Conservation (phyloP, 2,329 filamentous ascomycete genomes). For the Colletotrichum nymphaeae region DNA sequence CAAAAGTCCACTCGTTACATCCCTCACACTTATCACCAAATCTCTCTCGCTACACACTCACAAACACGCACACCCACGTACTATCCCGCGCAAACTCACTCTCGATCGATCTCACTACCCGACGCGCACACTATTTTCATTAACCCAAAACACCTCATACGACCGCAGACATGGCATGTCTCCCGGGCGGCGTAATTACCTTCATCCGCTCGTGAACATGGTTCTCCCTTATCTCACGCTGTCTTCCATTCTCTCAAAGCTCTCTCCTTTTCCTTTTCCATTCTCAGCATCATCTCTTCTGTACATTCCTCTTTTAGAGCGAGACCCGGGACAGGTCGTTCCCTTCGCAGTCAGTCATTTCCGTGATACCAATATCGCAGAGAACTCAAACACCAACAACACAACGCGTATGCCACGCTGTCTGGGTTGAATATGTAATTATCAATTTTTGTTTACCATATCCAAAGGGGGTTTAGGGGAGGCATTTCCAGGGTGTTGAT, state of each 20-base stretch:
- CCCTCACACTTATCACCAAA: slow-evolving; percentile 11
- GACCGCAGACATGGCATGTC: slow-evolving; percentile 27
- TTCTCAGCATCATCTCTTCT: slow-evolving; percentile 32
- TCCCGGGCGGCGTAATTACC: slow-evolving; percentile 26
- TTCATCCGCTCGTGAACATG: slow-evolving; percentile 35
- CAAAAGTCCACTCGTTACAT: slow-evolving; percentile 36
- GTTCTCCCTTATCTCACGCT: slow-evolving; percentile 14
- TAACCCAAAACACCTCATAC: slow-evolving; percentile 2
- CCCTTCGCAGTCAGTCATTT: slow-evolving; percentile 37
- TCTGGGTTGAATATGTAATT: slow-evolving; percentile 35
- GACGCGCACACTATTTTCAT: slow-evolving; percentile 18
- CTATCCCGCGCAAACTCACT: neutral
- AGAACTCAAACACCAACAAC: slow-evolving; percentile 20
- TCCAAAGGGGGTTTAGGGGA: slow-evolving; percentile 5
- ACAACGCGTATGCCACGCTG: slow-evolving; percentile 8
- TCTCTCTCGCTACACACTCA: slow-evolving; percentile 16
- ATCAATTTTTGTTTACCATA: slow-evolving; percentile 21
- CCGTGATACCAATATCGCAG: slow-evolving; percentile 37
- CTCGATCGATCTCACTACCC: neutral
- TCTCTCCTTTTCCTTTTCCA: neutral
- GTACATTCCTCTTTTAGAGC: slow-evolving; percentile 36
- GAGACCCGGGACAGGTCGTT: slow-evolving; percentile 38
- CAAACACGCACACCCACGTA: neutral
- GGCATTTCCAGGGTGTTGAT: neutral
- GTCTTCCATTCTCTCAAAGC: neutral